Evolutionary conservation across 2,329 filamentous ascomycete genomes (phyloP), one percentile per base, ranked within the genome.

Genomic region (Huntiella decipiens): DNA sequence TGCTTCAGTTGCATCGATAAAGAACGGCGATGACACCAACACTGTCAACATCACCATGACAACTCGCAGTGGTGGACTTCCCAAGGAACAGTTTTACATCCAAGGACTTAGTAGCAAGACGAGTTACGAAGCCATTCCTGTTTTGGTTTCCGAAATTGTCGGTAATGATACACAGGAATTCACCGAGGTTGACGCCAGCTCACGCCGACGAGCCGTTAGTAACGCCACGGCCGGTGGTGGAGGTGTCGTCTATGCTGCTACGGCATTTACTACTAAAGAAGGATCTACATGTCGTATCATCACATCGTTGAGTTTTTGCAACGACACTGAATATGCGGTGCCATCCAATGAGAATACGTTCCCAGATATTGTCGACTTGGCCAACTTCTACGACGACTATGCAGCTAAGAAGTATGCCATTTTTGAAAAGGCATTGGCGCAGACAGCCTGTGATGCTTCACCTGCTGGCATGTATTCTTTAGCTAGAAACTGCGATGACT

Each of bases 1-100:
- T 49, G 78, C 82, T 15, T 71, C 75, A 54, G 74, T 82, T 47
- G 67, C 67, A 40, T 69, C 71, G 4, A 73, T 69, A 22, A 53
- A 50, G 2, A 64, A 73, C 50, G 68, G 70, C 46, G 66, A 64
- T 39, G 58, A 61, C 15, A 58, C 63, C 28, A 64, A 60, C 50
- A 60, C 66, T 42, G 67, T 76, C 28, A 65, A 63, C 11, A 75
- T 72, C 38, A 67, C 72, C 35, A 82, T 93, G 67, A 87, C 78
- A 2, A 76, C 68, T 22, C 71, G 76, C 31, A 82, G 75, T 3
- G 63, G 69, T 1, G 73, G 73, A 43, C 66, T 77, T 50, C 83
- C 83, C 1, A 87, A 86, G 58, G 79, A 93, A 58, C 85, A 94
- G 55, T 94, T 98, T 58, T 85, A 88, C 54, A 68, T 95, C 41